Base-by-base conservation (phyloP, 1,139 yeast genomes). In the Saccharomyces hybrid region DNA sequence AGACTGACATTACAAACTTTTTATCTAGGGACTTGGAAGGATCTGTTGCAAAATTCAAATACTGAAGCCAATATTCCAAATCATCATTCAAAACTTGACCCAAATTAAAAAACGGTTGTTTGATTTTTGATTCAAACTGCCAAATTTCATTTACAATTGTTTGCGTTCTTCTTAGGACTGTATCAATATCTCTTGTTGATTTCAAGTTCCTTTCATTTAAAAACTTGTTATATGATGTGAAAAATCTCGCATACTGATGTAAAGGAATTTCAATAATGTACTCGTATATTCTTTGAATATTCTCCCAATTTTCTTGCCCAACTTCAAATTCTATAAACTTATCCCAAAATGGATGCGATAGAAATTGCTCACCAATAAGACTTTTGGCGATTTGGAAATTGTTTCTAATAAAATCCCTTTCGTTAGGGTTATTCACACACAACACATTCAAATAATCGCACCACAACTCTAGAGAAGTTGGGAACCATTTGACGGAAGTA, bases 171-270 rank as follows among this genome's bases (percentile, higher is more conserved):
- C 70, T 64, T 57, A 82, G 80, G 0, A 78, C 65, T 1, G 61
- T 66, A 52, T 75, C 74, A 53, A 79, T 70, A 60, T 69, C 55
- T 57, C 66, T 70, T 5, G 28, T 58, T 57, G 8, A 8, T 38
- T 38, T 8, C 60, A 42, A 13, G 57, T 46, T 3, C 54, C 47
- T 46, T 70, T 75, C 72, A 48, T 70, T 58, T 46, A 66, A 71
- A 9, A 81, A 66, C 27, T 77, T 78, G 31, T 72, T 66, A 58
- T 81, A 83, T 34, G 75, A 75, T 51, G 78, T 78, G 60, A 78
- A 82, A 65, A 83, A 86, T 59, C 76, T 80, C 0, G 91, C 81
- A 65, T 86, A 86, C 61, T 84, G 88, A 68, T 86, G 86, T 34
- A 85, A 69, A 0, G 95, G 93, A 2, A 84, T 71, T 16, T 64